Base-by-base conservation (phyloP, 2,329 filamentous ascomycete genomes). In the Pestalotiopsis fici region DNA sequence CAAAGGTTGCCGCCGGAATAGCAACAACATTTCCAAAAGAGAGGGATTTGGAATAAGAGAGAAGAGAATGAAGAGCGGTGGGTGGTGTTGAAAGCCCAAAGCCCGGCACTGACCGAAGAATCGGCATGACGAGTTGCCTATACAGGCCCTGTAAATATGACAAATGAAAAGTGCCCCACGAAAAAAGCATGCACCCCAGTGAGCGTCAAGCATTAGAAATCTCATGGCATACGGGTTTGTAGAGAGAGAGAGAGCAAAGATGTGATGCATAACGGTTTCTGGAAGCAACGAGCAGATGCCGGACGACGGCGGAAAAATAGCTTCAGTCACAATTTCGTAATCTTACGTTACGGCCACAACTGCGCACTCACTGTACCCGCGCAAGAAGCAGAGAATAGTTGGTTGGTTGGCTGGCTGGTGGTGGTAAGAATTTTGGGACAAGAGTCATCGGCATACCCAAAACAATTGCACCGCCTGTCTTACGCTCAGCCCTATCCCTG, bases 401-500 rank as follows among this genome's bases (percentile, higher is more conserved):
- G n/a, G n/a, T n/a, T n/a, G n/a, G n/a, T n/a, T n/a, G n/a, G n/a
- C n/a, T n/a, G n/a, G n/a, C 18, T 6, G 18, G 43, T 50, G 43
- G 43, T 50, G 43, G 43, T 50, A 21, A 50, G 43, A 18, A 9
- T n/a, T 18, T 9, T 6, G 43, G 18, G 43, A 35, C 31, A 35
- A 50, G 43, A 50, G 43, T 50, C 43, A 50, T n/a, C 43, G 43
- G 43, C 43, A 18, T n/a, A n/a, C 43, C 43, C 9, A 50, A 50
- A 50, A 50, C 15, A n/a, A 47, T 50, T 50, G 43, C 43, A 50
- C 43, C 43, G 43, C 43, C 43, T 50, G 64, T 50, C 55, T 28
- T 31, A 35, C 64, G 11, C 64, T 60, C 56, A 61, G 64, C 56
- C 55, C 56, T 66, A 59, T 50, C 43, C 43, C 25, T 15, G 11